These are phyloP conservation scores for Globisporangium sylvaticum DNA, from an alignment of 352 stramenopile species.

Conservation along the genomic window DNA sequence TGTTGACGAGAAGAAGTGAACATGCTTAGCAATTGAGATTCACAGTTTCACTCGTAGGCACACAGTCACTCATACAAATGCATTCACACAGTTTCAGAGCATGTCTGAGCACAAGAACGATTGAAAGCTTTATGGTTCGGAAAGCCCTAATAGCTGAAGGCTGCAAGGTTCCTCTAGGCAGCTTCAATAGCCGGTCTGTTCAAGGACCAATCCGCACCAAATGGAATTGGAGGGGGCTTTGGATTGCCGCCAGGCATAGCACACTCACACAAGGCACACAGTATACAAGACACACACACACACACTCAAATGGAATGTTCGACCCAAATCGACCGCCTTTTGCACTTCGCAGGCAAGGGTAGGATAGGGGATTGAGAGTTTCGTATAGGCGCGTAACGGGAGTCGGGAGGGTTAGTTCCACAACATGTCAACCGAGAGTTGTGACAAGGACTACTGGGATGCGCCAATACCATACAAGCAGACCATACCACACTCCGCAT, in stretches of 20 bases:
- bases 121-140: conserved; percentile 66
- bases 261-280: conserved; percentile 12
- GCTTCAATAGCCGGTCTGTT: conserved; percentile 92
- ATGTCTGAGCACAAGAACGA: conserved; percentile 91
- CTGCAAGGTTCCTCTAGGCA: conserved; percentile 80
- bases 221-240: conserved; percentile 82
- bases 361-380: conserved; percentile 50
- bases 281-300: conserved; percentile 7
- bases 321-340: conserved; percentile 72
- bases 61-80: conserved; percentile 19
- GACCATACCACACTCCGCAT: conserved; percentile 18
- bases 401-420: conserved; percentile 89
- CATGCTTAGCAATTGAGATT: conserved; percentile 1
- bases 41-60: neutral
- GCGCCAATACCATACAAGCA: conserved; percentile 33
- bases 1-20: conserved; percentile 27
- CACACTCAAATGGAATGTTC: conserved; percentile 34
- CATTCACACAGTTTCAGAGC: conserved; percentile 8
- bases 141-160: conserved; percentile 88
- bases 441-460: conserved; percentile 89
- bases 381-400: conserved; percentile 85
- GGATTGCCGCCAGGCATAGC: conserved; percentile 59
- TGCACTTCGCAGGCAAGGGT: conserved; percentile 39
- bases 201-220: conserved; percentile 85
- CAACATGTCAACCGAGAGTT: conserved; percentile 76